These are phyloP conservation scores for Penicillium odoratum DNA, from an alignment of 495 filamentous ascomycete genomes.

Conservation along the genomic window DNA sequence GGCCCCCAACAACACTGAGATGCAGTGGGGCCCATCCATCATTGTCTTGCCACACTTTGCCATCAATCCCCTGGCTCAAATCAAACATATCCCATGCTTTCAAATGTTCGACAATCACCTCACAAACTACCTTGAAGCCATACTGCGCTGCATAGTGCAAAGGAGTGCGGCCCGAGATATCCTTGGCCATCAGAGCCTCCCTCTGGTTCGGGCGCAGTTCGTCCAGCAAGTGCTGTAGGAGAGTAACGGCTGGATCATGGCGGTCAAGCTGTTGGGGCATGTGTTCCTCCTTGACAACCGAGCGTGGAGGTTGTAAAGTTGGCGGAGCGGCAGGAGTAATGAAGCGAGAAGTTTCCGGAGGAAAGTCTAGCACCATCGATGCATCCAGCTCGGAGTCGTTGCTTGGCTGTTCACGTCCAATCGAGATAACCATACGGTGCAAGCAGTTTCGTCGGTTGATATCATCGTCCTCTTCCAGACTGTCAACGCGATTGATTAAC, in stretches of 20 bases:
- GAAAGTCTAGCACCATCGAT: conserved; percentile 48
- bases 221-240: conserved; percentile 74
- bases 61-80: conserved; percentile 80
- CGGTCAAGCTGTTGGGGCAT: conserved; percentile 60
- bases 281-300: conserved; percentile 54
- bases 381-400: conserved; percentile 47
- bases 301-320: conserved; percentile 57
- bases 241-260: conserved; percentile 70
- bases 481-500: conserved; percentile 64
- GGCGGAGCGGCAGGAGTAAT: conserved; percentile 75
- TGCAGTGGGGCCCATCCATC: conserved; percentile 92
- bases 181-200: conserved; percentile 63
- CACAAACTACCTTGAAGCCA: conserved; percentile 83
- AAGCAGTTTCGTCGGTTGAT: conserved; percentile 93
- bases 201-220: conserved; percentile 68
- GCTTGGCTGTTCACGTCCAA: conserved; percentile 73
- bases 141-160: conserved; percentile 96
- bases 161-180: conserved; percentile 81
- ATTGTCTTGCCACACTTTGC: conserved; percentile 81
- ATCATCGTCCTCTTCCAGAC: conserved; percentile 82
- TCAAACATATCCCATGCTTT: conserved; percentile 87
- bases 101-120: conserved; percentile 85
- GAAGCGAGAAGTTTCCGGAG: conserved; percentile 59
- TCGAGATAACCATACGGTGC: conserved; percentile 85
- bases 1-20: conserved; percentile 87